Conservation (phyloP, 306 rosid species). For the Comarum palustre region DNA sequence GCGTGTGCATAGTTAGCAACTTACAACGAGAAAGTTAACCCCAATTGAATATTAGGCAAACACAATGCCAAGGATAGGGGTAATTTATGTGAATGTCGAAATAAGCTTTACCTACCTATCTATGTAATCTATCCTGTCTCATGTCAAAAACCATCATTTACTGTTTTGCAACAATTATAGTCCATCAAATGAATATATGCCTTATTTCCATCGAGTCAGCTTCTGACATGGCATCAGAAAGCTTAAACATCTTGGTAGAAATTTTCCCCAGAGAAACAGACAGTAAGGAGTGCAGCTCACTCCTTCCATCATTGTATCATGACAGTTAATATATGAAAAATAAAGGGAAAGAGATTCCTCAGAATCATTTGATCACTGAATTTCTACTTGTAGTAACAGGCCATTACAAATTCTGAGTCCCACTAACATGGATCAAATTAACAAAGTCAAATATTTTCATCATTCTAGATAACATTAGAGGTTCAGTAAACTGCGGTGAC, state of each 20-base stretch:
- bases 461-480: neutral
- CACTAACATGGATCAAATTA: neutral
- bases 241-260: neutral
- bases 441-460: neutral
- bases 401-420: neutral
- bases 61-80: neutral
- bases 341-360: neutral
- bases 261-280: neutral
- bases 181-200: neutral
- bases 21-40: neutral
- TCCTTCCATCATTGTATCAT: neutral
- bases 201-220: neutral
- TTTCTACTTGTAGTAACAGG: neutral
- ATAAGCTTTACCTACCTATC: neutral
- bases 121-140: neutral
- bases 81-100: neutral
- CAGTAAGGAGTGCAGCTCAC: neutral
- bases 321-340: neutral
- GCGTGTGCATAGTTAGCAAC: neutral
- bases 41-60: neutral
- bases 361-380: neutral
- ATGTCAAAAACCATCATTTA: neutral
- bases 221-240: neutral
- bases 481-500: neutral
- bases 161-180: neutral